Percentiles rank a stretch among this genome's conserved stretches.
These are phyloP conservation scores for Zanthoxylum bungeanum DNA, from an alignment of 345 rosid genomes.

Conservation along the genomic window DNA sequence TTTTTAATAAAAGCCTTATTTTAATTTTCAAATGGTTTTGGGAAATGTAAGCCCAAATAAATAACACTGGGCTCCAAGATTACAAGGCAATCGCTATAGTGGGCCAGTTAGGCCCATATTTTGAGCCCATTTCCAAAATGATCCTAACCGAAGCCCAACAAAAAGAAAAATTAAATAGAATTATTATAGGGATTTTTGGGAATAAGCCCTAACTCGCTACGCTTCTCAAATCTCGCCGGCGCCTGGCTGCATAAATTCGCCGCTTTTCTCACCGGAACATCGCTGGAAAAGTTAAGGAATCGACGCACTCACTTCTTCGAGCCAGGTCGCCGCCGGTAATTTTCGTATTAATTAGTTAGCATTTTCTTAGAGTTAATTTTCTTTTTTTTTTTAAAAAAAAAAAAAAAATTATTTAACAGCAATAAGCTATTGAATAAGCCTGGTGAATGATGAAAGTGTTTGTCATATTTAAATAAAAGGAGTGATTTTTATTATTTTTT, in stretches of 20 bases:
- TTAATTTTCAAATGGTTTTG: too few species aligned
- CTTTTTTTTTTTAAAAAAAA: too few species aligned
- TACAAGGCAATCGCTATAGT: too few species aligned
- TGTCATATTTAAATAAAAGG: background rate
- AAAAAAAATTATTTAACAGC: background rate
- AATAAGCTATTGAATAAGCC: background rate
- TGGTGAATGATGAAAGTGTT: background rate
- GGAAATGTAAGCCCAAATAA: too few species aligned
- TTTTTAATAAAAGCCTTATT: too few species aligned
- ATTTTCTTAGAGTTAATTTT: background rate
- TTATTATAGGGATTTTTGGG: background rate
- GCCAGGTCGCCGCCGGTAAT: background rate
- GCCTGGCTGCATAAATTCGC: background rate
- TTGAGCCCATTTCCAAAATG: too few species aligned
- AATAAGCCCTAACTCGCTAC: background rate
- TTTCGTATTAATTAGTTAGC: background rate
- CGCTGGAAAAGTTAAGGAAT: background rate
- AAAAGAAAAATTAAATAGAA: too few species aligned
- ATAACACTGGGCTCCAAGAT: too few species aligned
- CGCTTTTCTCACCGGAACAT: background rate
- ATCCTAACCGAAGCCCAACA: too few species aligned
- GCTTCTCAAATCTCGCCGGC: background rate
- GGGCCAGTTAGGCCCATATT: too few species aligned
- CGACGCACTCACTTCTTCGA: background rate
- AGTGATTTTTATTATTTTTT: background rate